Evolutionary conservation across 2,329 filamentous ascomycete genomes (phyloP), one percentile per base, ranked within the genome.

Genomic region (Sporothrix dimorphospora): DNA sequence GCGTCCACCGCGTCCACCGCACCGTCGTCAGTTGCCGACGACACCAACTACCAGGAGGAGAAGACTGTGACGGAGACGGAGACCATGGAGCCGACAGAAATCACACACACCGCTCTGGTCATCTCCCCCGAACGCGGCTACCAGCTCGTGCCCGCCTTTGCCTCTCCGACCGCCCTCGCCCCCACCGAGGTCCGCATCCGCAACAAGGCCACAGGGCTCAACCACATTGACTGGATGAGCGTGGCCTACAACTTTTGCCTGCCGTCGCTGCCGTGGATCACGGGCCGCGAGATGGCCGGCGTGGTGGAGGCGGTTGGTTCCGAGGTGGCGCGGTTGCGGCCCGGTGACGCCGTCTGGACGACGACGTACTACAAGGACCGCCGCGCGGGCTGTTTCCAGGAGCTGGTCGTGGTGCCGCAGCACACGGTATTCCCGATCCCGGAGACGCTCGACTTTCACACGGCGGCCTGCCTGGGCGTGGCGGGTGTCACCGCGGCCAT

Each of bases 171-270:
- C 4, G 9, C 42, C 2, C 69, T 70, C 5, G 69, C 24, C 24
- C 40, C 69, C 12, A 16, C 19, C 27, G 81, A 82, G 72, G 74
- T 82, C 14, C 77, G 81, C 73, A 80, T 82, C 73, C 76, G 76
- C 55, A 78, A 77, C 61, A 76, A 77, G 59, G 66, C 66, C 49
- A 24, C 51, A 4, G 66, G 81, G 1, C 75, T 83, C 27, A 83
- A 83, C 59, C 81, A 80, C 7, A 83, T 83, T 24, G 79, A 81
- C 72, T 84, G 78, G 79, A 81, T 82, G 72, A 79, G 77, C 4
- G 82, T 83, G 51, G 82, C 82, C 70, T 83, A 81, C 73, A 81
- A 81, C 65, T 83, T 82, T 74, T 83, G 82, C 72, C 75, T 84
- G 47, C 82, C 82, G 1, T 75, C 77, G 19, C 69, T 73, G 61